Evolutionary conservation across 2,329 filamentous ascomycete species (phyloP), one percentile per base, ranked within the genome.

Genomic region (Ascochyta rabiei): DNA sequence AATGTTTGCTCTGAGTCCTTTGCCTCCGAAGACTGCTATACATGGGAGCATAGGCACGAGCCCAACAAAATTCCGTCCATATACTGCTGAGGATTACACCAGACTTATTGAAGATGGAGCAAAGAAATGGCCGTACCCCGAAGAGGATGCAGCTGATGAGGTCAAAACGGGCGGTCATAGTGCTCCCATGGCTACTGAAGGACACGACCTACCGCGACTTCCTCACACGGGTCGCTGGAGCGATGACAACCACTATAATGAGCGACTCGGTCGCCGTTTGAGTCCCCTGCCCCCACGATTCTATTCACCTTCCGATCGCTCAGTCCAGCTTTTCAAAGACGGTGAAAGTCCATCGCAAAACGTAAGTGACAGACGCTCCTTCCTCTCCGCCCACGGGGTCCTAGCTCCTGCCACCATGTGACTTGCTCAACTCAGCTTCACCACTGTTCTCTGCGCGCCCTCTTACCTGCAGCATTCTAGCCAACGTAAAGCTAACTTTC

Each of bases 271-370:
- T 26, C 47, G 23, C 19, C 45, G 28, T 18, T 53, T 50, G 30
- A 59, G 53, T 24, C 53, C 48, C 2, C 48, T 69, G n/a, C 66
- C 47, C 6, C 67, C 70, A 13, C 61, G 62, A 3, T 71, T 73
- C 44, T 75, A 74, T 47, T 68, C 66, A n/a, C 71, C 71, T 3
- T 65, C 67, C 1, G 46, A 63, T 16, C 59, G 59, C 38, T 65
- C 67, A 19, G 42, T 61, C 3, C 47, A 35, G 6, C 48, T 59
- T 13, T 64, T 64, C 50, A 56, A 51, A 7, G 51, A 61, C 28
- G 64, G 60, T 15, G 66, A 66, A 24, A 64, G 63, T 4, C 68
- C 68, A 6, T 72, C 69, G 3, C 62, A 61, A 8, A 73, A 74
- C 57, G 72, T 75, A 66, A 69, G 72, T 70, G 30, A 19, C 31